Evolutionary conservation across 768 basidiomycete species (phyloP), one percentile per base, ranked within the genome.

Genomic region (Hericium rajendrae): DNA sequence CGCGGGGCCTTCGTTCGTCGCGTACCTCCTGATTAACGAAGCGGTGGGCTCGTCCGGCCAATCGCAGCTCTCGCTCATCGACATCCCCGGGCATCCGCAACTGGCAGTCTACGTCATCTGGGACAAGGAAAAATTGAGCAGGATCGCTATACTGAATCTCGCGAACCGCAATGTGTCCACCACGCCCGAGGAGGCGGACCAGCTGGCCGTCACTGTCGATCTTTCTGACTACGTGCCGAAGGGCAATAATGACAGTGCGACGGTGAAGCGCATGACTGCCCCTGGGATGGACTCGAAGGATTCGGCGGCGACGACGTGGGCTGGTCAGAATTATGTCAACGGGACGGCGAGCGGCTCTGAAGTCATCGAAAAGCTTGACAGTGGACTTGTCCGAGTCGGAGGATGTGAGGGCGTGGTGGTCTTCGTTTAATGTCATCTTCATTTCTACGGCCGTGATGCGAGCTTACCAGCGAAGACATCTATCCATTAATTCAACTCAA

Each of bases 51-150:
- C 62, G 3, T 66, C 69, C 16, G 55, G 52, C 15, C 51, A 57
- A 11, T 62, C 70, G 11, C 64, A 58, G 8, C 38, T 70, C 41
- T 50, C 64, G 15, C 65, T 62, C 48, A 55, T 72, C 38, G 56
- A 61, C 8, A 24, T 60, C 4, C 57, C 64, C 3, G 54, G 51
- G 4, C 53, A 55, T 10, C 64, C 61, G 18, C 15, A 66, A 13
- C 61, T 72, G 39, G 71, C 69, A 0, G 66, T 63, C 5, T 72
- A 72, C 57, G 68, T 66, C 11, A 59, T 71, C 38, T 72, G 69
- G 65, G 70, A 71, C 50, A 40, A 58, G 12, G 49, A 57, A 8
- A 52, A 49, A 8, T 59, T 62, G 1, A 37, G 40, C 32, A 18
- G 71, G 11, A 51, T 70, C 12, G 70, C 64, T 5, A 48, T 71